Percentiles rank a stretch among this genome's conserved stretches.
phyloP scores from a whole-genome alignment of 768 basidiomycete genomes.

The Naganishia kalamii region DNA sequence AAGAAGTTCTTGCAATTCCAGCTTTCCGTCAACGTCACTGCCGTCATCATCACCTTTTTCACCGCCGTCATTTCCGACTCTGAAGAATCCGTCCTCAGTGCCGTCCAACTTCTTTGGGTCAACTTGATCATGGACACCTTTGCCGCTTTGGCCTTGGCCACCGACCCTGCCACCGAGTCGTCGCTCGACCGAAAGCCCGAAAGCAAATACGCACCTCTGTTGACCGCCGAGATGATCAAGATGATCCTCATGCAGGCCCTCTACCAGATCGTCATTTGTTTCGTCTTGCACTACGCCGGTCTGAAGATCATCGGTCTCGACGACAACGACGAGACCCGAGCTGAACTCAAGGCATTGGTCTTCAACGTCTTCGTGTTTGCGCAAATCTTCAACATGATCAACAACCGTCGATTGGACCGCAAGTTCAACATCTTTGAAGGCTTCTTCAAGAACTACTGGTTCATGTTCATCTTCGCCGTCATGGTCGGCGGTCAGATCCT shows the following conservation, averaged over 20 bases:
- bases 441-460: conserved; percentile 70
- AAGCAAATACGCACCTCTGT: conserved; percentile 77
- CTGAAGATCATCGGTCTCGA: conserved; percentile 58
- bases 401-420: conserved; percentile 78
- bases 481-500: conserved; percentile 80
- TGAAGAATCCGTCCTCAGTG: conserved; percentile 80
- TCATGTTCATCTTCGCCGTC: conserved; percentile 72
- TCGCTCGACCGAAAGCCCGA: conserved; percentile 82
- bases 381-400: conserved; percentile 93
- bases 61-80: conserved; percentile 71
- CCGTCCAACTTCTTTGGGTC: conserved; percentile 83
- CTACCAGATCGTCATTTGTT: conserved; percentile 75
- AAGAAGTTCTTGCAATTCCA: conserved; percentile 95
- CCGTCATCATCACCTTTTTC: conserved; percentile 87
- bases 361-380: conserved; percentile 99
- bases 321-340: conserved; percentile 23
- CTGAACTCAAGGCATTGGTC: conserved; percentile 71
- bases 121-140: conserved; percentile 77
- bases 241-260: conserved; percentile 83
- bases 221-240: conserved; percentile 92
- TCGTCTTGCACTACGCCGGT: conserved; percentile 85
- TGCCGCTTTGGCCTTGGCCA: conserved; percentile 93
- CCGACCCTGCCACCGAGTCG: conserved; percentile 77
- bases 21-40: conserved; percentile 74
- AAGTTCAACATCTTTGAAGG: conserved; percentile 85